Percentiles rank a stretch among this genome's conserved stretches.
phyloP scores from a whole-genome alignment of 768 basidiomycete genomes.

The Rhizopogon vulgaris region DNA sequence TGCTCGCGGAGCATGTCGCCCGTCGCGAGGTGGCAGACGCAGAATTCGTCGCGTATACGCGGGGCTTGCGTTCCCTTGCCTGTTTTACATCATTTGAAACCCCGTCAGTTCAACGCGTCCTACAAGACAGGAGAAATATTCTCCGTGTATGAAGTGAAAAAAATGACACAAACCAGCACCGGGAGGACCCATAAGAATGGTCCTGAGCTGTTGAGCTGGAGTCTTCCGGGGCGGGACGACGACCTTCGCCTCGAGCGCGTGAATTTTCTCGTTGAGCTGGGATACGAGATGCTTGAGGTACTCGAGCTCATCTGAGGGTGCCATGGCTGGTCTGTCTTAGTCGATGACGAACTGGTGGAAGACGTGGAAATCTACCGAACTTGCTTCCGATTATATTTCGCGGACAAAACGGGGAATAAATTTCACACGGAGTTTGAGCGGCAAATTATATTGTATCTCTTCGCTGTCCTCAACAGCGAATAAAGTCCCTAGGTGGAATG shows the following conservation, averaged over 20 bases:
- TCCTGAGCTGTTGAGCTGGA: slow-evolving; percentile 75
- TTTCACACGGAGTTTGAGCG: slow-evolving; percentile 17
- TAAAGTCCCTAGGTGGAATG: too few species aligned
- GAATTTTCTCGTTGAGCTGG: slow-evolving; percentile 90
- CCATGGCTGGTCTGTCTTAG: slow-evolving; percentile 35
- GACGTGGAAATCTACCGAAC: slow-evolving; percentile 2
- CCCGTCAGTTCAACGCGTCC: not conserved
- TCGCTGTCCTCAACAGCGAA: too few species aligned
- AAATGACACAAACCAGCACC: slow-evolving; percentile 77
- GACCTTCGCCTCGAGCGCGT: slow-evolving; percentile 60
- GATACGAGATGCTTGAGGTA: slow-evolving; percentile 90
- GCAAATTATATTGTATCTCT: not conserved
- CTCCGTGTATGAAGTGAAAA: not conserved
- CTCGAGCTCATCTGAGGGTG: slow-evolving; percentile 74
- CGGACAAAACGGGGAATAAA: slow-evolving; percentile 1
- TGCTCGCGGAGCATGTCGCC: slow-evolving; percentile 98
- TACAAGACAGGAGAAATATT: not conserved
- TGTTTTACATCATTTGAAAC: slow-evolving; percentile 23
- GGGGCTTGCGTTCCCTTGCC: slow-evolving; percentile 99
- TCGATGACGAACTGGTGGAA: not conserved
- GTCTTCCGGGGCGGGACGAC: slow-evolving; percentile 38
- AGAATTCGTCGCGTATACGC: slow-evolving; percentile 85
- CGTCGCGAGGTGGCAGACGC: slow-evolving; percentile 96
- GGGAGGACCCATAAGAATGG: slow-evolving; percentile 93
- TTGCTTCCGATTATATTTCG: slow-evolving; percentile 5